These are phyloP conservation scores for Solanum lignicaule DNA, from an alignment of 257 asterid species.

Conservation along the genomic window DNA sequence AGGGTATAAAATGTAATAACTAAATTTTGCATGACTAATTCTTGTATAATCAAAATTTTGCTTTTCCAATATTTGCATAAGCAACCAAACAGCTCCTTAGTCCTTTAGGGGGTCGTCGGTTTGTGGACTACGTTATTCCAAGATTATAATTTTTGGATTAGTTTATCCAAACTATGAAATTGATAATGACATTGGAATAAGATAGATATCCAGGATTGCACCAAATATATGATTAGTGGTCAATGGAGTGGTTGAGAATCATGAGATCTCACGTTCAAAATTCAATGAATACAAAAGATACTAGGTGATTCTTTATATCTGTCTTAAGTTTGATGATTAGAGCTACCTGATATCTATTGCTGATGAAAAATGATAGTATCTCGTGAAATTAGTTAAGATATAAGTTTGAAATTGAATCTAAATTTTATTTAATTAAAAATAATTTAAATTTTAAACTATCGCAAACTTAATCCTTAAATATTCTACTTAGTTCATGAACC, in stretches of 20 bases:
- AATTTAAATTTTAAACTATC: no score
- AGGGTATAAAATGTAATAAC: background rate
- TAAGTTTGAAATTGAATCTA: no score
- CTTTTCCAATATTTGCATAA: background rate
- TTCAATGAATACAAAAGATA: no score
- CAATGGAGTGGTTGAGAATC: no score
- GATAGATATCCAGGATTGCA: background rate
- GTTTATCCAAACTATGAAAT: background rate
- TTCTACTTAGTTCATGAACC: background rate
- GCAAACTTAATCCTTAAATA: background rate
- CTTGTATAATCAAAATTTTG: background rate
- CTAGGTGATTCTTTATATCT: background rate
- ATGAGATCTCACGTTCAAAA: no score
- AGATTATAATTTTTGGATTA: background rate
- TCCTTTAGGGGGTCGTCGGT: background rate
- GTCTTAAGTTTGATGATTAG: no score
- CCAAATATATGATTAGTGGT: no score
- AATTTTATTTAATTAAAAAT: no score
- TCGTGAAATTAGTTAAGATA: no score
- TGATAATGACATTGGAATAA: background rate
- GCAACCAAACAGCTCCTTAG: background rate
- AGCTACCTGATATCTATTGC: no score
- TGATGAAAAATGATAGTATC: no score
- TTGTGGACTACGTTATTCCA: background rate
- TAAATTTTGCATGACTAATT: background rate